These are phyloP conservation scores for Populus simonii DNA, from an alignment of 345 rosid species.

Conservation along the genomic window DNA sequence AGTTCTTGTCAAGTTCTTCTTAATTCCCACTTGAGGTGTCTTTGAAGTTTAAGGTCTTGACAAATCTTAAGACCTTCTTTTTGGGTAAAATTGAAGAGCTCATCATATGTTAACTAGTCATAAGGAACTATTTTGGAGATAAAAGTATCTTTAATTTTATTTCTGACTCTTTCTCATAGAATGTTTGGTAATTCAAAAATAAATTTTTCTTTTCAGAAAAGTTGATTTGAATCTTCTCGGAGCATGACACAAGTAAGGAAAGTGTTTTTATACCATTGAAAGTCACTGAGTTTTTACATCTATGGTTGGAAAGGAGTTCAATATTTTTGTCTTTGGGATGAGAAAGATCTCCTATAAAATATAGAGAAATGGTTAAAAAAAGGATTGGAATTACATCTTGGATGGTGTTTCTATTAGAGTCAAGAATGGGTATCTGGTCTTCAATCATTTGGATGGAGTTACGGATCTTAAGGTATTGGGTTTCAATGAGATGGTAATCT, in stretches of 20 bases:
- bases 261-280: neutral
- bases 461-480: neutral
- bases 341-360: no score
- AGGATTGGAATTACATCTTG: no score
- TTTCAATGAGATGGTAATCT: neutral
- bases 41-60: neutral
- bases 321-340: neutral
- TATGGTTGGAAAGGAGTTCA: neutral
- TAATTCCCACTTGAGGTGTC: neutral
- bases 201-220: neutral
- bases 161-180: neutral
- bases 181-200: neutral
- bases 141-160: neutral
- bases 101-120: neutral
- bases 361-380: no score
- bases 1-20: neutral
- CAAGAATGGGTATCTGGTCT: neutral
- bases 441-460: neutral
- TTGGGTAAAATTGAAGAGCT: neutral
- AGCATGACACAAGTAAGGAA: neutral
- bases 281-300: neutral
- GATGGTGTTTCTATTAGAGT: no score
- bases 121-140: neutral
- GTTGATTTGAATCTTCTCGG: neutral
- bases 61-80: neutral